Evolutionary conservation across 2,329 filamentous ascomycete genomes (phyloP), one percentile per base, ranked within the genome.

Genomic region (Cucurbitaria berberidis): DNA sequence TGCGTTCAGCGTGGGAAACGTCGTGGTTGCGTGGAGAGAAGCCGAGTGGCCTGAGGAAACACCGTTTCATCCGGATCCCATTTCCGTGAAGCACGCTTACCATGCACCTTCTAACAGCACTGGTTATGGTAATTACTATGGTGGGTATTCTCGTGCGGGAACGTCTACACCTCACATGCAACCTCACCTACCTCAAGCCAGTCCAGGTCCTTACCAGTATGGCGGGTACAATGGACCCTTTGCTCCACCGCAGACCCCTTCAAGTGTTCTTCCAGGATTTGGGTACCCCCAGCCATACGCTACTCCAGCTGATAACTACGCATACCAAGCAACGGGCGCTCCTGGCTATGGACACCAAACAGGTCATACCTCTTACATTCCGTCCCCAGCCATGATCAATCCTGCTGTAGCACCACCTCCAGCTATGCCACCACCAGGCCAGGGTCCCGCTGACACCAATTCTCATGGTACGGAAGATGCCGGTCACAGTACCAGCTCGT

Each of bases 21-120:
- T 89, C 41, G 85, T 92, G 38, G 89, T 93, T 15, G 81, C 89
- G 66, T 96, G 90, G 91, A 86, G 77, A 69, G 77, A 87, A 70
- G 84, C 89, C 3, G 88, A 91, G 69, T 96, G 90, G 91, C 90
- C 90, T 36, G 84, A 86, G 60, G 78, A 84, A 26, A 83, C 88
- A n/a, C 89, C 89, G 0, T 93, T 93, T 72, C 81, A 85, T 59
- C 81, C 84, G 19, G 81, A 89, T 60, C 84, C 85, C 49, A 77
- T 77, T 32, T 72, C 75, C 27, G 74, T 76, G 13, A 78, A 78
- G 58, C 67, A 75, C 53, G 59, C 72, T 30, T 70, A 74, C 38
- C 74, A 78, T 49, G 40, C 63, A 18, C 55, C 64, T 45, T 59
- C 59, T 46, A 59, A 54, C 16, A 52, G 63, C 32, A 51, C 65